A percentile compares a stretch with the other conserved stretches of the same genome.
Conservation (phyloP, 305 asterid genomes). For the Solanum hybrid region DNA sequence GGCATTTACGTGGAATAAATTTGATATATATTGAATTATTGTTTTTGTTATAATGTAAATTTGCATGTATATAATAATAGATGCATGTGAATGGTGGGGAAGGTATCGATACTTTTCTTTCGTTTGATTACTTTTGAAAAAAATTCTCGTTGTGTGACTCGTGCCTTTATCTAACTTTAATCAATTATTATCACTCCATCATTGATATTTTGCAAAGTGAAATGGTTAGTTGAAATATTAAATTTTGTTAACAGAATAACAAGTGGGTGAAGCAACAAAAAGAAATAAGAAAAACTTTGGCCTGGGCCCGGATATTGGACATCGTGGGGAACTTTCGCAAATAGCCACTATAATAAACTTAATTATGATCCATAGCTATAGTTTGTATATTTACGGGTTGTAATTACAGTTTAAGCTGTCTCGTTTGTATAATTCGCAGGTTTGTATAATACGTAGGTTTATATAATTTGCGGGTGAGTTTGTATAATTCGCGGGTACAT, state of each 20-base stretch:
- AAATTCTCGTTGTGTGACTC: not conserved
- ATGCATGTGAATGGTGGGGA: slow-evolving; percentile 8
- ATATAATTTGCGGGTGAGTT: too few relatives aligned
- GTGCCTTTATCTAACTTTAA: not conserved
- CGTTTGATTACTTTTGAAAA: not conserved
- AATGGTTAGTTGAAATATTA: not conserved
- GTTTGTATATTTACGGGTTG: too few relatives aligned
- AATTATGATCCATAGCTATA: too few relatives aligned
- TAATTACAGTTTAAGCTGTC: too few relatives aligned
- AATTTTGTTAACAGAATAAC: not conserved
- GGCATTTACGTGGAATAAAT: not conserved
- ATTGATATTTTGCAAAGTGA: not conserved
- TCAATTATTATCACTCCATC: not conserved
- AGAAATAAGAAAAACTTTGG: not conserved
- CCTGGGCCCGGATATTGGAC: not conserved
- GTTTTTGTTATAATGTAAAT: not conserved
- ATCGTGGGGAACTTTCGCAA: too few relatives aligned
- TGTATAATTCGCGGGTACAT: too few relatives aligned
- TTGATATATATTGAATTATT: not conserved
- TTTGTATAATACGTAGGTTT: too few relatives aligned
- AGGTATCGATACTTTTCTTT: not conserved
- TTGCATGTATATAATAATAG: not conserved
- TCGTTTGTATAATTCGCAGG: too few relatives aligned
- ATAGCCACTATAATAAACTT: too few relatives aligned
- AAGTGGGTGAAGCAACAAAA: not conserved